Base-by-base conservation (phyloP, 495 filamentous ascomycete genomes). In the Talaromyces thailandensis region DNA sequence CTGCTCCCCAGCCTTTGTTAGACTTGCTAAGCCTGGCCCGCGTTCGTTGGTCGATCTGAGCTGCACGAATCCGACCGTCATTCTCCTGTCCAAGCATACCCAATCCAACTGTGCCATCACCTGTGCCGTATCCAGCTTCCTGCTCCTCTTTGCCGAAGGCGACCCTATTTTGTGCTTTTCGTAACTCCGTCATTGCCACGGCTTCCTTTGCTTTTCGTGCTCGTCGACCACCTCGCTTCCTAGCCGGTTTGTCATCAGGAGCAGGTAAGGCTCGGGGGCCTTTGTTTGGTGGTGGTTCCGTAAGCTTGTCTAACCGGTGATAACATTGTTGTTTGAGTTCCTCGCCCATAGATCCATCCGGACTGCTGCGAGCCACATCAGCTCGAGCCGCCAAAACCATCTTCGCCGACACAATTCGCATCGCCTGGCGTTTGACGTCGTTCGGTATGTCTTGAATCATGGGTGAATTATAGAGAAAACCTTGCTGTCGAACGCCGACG, bases 181-280 rank as follows among this genome's bases (percentile, higher is more conserved):
- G 88, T 31, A 98, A 78, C 61, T 98, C 94, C 2, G 94, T 98
- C 92, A 97, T 96, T 63, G 94, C 93, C 6, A 89, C 89, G 8
- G 93, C 92, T 77, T 97, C 95, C 80, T 98, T 98, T 63, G 93
- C 94, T 72, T 96, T 96, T 43, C 94, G 84, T 4, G 93, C 94
- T 64, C 93, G 82, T 28, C 95, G 81, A 55, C 94, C 94, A 72
- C 94, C 94, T 65, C 94, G 90, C 75, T 98, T 98, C 21, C 92
- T 80, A 16, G 91, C 86, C 14, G 90, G 94, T 74, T 98, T 98
- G 71, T 98, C 94, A 71, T 98, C 94, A 0, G 94, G 94, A 2
- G 91, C 92, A 9, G 94, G 94, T 8, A 98, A 83, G 0, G 94
- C 94, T 64, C 91, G 88, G 9, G 86, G 81, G 4, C 92, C 91